Evolutionary conservation across 1,139 yeast genomes (phyloP).

Genomic region (Yamadazyma spencermartinsiae): DNA sequence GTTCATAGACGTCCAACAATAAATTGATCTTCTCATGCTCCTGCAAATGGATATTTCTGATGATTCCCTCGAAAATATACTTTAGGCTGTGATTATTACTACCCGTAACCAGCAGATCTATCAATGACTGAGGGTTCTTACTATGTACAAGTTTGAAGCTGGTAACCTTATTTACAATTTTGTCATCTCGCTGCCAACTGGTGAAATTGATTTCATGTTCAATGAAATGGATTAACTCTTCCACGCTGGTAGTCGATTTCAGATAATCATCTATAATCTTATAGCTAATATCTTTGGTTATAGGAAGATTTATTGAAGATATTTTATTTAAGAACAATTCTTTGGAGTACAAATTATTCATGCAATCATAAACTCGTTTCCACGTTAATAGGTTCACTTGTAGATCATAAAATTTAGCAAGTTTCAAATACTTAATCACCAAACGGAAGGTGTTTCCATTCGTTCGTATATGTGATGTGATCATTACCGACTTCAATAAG

Average conservation of each 20-base stretch:
- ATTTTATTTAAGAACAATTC: constrained; percentile 37
- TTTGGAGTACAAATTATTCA: constrained; percentile 37
- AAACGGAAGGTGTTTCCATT: constrained; percentile 28
- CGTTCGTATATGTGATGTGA: constrained; percentile 38
- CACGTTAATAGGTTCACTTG: constrained; percentile 38
- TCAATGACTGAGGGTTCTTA: not conserved
- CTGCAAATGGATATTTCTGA: not conserved
- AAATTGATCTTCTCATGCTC: constrained; percentile 5
- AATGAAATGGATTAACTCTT: constrained; percentile 33
- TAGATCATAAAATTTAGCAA: constrained; percentile 29
- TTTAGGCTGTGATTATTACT: constrained; percentile 5
- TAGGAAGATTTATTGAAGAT: constrained; percentile 33
- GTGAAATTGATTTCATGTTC: constrained; percentile 32
- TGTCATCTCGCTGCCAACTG: constrained; percentile 33
- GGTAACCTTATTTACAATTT: constrained; percentile 32
- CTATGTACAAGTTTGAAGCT: constrained; percentile 19
- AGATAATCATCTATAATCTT: constrained; percentile 40
- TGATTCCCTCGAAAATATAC: constrained; percentile 9
- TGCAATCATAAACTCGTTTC: constrained; percentile 40
- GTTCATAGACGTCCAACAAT: constrained; percentile 10
- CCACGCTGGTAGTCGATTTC: constrained; percentile 24
- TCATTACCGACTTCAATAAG: constrained; percentile 31
- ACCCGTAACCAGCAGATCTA: not conserved
- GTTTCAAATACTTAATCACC: constrained; percentile 31
- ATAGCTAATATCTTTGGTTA: constrained; percentile 30